Evolutionary conservation across 2,329 filamentous ascomycete species (phyloP).

Genomic region (Trichoderma sp.): DNA sequence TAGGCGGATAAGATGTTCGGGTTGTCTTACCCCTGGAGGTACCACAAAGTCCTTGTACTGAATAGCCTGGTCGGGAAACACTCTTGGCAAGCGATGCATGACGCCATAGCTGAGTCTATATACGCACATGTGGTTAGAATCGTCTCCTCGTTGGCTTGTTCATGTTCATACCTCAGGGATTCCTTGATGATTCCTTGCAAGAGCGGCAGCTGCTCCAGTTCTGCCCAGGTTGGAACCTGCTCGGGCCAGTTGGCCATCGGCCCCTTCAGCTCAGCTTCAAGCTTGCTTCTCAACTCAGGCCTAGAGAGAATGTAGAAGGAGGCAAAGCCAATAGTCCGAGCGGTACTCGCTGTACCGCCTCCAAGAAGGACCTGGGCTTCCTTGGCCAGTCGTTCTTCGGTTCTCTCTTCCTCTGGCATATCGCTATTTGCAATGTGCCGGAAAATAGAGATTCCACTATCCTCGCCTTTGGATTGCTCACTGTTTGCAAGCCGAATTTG

Average conservation of each 20-base stretch:
- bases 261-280: neutral
- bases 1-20: neutral
- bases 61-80: neutral
- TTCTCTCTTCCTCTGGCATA: neutral
- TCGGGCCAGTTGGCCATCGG: neutral
- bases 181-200: slow-evolving; percentile 2
- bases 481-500: neutral
- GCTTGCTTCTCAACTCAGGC: neutral
- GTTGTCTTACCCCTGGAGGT: neutral
- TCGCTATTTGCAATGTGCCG: neutral
- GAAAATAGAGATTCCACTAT: neutral
- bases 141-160: neutral
- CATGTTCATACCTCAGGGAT: neutral
- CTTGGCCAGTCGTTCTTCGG: neutral
- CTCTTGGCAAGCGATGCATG: slow-evolving; percentile 3
- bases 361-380: neutral
- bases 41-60: neutral
- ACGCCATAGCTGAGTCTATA: slow-evolving; percentile 3
- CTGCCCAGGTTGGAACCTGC: neutral
- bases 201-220: neutral
- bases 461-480: neutral
- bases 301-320: neutral
- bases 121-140: neutral
- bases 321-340: neutral
- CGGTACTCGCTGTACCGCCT: neutral